Percentiles rank a stretch among this genome's conserved stretches.
These are phyloP conservation scores for Nakazawaea laoshanensis DNA, from an alignment of 805 yeast genomes.

Conservation along the genomic window DNA sequence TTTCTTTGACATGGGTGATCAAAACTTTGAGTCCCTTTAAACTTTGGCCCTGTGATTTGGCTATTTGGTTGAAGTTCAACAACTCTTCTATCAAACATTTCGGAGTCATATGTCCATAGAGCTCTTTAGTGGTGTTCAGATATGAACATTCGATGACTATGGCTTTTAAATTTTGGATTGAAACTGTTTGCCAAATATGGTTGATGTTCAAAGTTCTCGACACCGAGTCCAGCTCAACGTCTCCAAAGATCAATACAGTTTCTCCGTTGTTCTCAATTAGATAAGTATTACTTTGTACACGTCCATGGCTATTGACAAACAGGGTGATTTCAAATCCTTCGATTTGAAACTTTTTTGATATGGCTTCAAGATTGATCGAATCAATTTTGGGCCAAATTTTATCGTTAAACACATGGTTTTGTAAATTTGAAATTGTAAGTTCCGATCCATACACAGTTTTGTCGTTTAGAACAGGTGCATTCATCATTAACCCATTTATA, in stretches of 20 bases:
- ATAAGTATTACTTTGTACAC: conserved; percentile 46
- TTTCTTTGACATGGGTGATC: conserved; percentile 46
- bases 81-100: conserved; percentile 52
- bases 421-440: conserved; percentile 43
- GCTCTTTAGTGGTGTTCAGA: conserved; percentile 31
- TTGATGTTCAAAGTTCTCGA: conserved; percentile 30
- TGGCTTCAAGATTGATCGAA: conserved; percentile 15
- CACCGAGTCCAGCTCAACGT: conserved; percentile 60
- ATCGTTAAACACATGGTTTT: conserved; percentile 60
- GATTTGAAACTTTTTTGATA: too few relatives aligned
- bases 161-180: conserved; percentile 38
- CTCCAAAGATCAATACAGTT: conserved; percentile 67
- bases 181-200: conserved; percentile 49
- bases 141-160: conserved; percentile 78
- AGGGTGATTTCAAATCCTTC: conserved; percentile 29
- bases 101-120: conserved; percentile 83
- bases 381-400: conserved; percentile 72
- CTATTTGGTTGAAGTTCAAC: conserved; percentile 15
- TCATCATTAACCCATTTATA: conserved; percentile 56
- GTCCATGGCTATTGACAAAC: conserved; percentile 33
- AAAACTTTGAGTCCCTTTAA: conserved; percentile 37
- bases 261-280: conserved; percentile 32
- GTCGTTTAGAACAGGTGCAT: conserved; percentile 50
- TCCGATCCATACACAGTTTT: conserved; percentile 46
- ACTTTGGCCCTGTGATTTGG: conserved; percentile 10